These are phyloP conservation scores for Penicillium pancosmium DNA, from an alignment of 495 filamentous ascomycete genomes.

Conservation along the genomic window DNA sequence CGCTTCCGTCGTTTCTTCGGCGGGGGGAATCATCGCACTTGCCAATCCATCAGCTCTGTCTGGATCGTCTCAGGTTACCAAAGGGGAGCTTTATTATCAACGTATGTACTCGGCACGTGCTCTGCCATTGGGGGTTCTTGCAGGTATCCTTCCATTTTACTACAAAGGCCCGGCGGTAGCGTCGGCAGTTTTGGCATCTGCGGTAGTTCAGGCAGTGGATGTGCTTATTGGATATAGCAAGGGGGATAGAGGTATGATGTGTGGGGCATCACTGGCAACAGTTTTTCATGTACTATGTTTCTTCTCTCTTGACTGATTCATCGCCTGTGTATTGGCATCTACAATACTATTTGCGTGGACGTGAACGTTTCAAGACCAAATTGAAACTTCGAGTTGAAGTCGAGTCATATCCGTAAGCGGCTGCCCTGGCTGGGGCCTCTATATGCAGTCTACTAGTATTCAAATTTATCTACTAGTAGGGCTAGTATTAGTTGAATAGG, in stretches of 20 bases:
- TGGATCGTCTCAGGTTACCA: slow-evolving; percentile 3
- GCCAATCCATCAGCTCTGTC: slow-evolving; percentile 3
- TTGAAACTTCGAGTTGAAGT: too few species aligned
- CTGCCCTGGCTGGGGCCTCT: background rate
- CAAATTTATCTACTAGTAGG: too few species aligned
- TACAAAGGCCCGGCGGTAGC: background rate
- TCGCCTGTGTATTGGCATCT: background rate
- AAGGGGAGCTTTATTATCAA: slow-evolving; percentile 8
- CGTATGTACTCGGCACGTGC: slow-evolving; percentile 9
- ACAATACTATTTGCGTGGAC: background rate
- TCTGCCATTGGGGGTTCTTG: slow-evolving; percentile 2
- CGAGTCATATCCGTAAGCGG: background rate
- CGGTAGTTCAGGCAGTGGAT: slow-evolving; percentile 4
- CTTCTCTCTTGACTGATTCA: background rate
- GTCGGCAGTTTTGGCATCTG: background rate
- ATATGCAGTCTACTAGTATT: background rate
- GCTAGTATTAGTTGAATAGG: too few species aligned
- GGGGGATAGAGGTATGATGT: slow-evolving; percentile 1
- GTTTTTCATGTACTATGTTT: slow-evolving; percentile 1
- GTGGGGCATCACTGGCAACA: slow-evolving; percentile 7
- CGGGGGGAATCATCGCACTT: background rate
- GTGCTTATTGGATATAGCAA: background rate
- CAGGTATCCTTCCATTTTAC: slow-evolving; percentile 3
- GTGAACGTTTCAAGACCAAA: background rate
- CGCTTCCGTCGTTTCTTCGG: slow-evolving; percentile 1